These are phyloP conservation scores for Pleurotus cornucopiae DNA, from an alignment of 768 basidiomycete species.

Conservation along the genomic window DNA sequence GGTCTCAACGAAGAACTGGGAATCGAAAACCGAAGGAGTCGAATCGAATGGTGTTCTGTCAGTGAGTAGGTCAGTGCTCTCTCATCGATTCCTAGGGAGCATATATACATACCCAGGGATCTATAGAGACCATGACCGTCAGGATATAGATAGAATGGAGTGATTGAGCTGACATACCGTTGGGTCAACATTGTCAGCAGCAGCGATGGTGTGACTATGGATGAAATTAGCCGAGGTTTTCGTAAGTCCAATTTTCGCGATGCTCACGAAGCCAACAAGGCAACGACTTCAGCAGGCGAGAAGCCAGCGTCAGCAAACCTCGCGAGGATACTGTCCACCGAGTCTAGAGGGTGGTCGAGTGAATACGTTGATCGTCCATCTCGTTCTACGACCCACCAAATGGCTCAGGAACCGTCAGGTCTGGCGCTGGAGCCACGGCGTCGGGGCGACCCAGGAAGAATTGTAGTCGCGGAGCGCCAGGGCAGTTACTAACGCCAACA, in stretches of 20 bases:
- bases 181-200: conserved; percentile 29
- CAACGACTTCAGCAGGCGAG: background rate
- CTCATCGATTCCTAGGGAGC: background rate
- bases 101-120: conserved; percentile 9
- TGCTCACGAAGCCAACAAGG: background rate
- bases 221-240: background rate
- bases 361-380: background rate
- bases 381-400: conserved; percentile 8
- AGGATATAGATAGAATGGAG: background rate
- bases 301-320: conserved; percentile 13
- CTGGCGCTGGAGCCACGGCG: conserved; percentile 11
- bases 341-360: conserved; percentile 5
- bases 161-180: conserved; percentile 13
- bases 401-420: conserved; percentile 18
- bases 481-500: conserved; percentile 28
- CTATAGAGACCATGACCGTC: conserved; percentile 9
- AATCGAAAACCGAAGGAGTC: conserved; percentile 25
- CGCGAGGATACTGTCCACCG: conserved; percentile 15
- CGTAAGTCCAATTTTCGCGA: background rate
- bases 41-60: conserved; percentile 28
- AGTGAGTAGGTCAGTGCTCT: background rate
- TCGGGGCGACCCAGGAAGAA: conserved; percentile 24
- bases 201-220: conserved; percentile 20
- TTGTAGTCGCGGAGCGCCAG: conserved; percentile 26
- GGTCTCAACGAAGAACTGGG: conserved; percentile 28